A percentile compares a stretch with the other conserved stretches of the same genome.
Conservation (phyloP, 2,329 filamentous ascomycete species). For the Colletotrichum chrysophilum region DNA sequence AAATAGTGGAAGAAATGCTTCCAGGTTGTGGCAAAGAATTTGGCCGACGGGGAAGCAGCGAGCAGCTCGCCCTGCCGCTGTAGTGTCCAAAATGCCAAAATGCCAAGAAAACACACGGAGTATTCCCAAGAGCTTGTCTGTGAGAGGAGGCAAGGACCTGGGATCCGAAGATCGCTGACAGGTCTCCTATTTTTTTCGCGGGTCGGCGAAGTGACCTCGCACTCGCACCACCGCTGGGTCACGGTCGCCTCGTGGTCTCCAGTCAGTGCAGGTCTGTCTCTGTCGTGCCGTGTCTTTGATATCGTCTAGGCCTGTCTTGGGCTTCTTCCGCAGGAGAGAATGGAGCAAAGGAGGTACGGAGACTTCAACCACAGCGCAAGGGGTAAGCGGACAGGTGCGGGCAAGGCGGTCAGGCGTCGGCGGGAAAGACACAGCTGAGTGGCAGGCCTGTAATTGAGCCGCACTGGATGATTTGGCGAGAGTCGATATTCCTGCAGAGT, state of each 20-base stretch:
- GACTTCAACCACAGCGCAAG: background rate
- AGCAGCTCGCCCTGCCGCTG: background rate
- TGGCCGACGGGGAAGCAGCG: background rate
- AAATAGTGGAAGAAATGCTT: background rate
- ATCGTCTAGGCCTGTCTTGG: slow-evolving; percentile 9
- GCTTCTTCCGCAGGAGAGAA: background rate
- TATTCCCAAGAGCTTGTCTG: slow-evolving; percentile 2
- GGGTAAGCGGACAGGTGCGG: background rate
- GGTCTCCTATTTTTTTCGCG: background rate
- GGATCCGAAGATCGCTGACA: background rate
- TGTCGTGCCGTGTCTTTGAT: background rate
- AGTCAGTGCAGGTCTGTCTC: background rate
- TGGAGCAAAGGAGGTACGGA: background rate
- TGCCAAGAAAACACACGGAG: background rate
- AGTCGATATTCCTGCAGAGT: slow-evolving; percentile 7
- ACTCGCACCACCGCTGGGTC: background rate
- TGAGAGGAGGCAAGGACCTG: background rate
- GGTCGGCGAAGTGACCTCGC: background rate
- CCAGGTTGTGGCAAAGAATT: slow-evolving; percentile 5
- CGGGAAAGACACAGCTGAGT: background rate
- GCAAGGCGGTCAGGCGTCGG: background rate
- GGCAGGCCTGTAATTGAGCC: slow-evolving; percentile 2
- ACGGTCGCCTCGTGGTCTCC: background rate
- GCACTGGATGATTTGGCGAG: background rate
- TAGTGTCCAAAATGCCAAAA: background rate